phyloP scores from a whole-genome alignment of 768 basidiomycete species.

The Lactifluus volemus region DNA sequence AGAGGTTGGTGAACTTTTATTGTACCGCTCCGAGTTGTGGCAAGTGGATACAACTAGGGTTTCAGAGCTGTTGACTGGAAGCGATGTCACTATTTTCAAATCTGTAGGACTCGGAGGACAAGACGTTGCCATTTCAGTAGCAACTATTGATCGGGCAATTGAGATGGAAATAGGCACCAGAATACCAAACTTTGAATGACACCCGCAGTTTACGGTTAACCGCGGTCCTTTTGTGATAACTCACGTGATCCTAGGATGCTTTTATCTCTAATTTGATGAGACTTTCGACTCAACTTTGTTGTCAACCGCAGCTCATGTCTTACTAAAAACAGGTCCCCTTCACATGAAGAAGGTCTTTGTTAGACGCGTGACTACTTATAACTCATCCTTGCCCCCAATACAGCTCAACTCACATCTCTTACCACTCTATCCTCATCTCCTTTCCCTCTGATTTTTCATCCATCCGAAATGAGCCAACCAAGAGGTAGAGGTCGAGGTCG shows the following conservation, averaged over 20 bases:
- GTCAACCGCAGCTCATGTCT: too few species aligned
- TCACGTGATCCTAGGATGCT: too few species aligned
- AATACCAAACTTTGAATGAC: conserved; percentile 25
- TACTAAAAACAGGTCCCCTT: background rate
- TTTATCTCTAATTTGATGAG: too few species aligned
- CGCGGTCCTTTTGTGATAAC: too few species aligned
- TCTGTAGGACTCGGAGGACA: conserved; percentile 84
- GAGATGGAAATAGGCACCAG: conserved; percentile 41
- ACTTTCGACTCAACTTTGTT: too few species aligned
- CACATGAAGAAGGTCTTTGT: background rate
- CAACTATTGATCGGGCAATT: conserved; percentile 57
- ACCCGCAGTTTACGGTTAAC: too few species aligned
- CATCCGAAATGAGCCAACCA: conserved; percentile 7
- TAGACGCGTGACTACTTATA: background rate
- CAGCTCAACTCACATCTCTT: background rate
- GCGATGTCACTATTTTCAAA: conserved; percentile 70
- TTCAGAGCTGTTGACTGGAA: conserved; percentile 15
- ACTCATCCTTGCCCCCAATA: background rate
- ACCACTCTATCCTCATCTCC: background rate
- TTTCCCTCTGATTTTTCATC: background rate
- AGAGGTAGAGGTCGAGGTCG: conserved; percentile 9
- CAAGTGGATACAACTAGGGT: conserved; percentile 8
- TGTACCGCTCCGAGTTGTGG: conserved; percentile 23
- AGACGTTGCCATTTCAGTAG: conserved; percentile 72
- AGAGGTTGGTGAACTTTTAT: conserved; percentile 59